Conservation (phyloP, 257 asterid species). For the Knoxia roxburghii region DNA sequence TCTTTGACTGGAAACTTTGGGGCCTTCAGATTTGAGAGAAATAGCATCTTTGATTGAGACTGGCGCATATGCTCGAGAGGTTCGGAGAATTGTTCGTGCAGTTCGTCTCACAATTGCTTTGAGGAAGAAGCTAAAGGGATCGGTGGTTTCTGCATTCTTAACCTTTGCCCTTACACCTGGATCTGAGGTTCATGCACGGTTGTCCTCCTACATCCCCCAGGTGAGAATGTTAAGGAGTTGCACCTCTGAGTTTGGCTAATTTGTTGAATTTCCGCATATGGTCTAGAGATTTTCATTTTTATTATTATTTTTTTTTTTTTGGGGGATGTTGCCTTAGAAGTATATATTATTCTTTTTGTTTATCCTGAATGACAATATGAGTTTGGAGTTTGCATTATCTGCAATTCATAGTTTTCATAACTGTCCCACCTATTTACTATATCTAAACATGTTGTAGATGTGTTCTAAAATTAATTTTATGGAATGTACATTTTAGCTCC, state of each 20-base stretch:
- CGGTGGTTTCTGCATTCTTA: constrained; percentile 57
- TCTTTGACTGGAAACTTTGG: constrained; percentile 6
- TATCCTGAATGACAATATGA: background rate
- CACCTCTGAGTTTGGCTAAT: background rate
- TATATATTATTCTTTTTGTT: too few species aligned
- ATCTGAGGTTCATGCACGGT: constrained; percentile 59
- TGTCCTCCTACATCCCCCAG: constrained; percentile 62
- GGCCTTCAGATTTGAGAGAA: constrained; percentile 60
- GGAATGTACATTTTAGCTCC: background rate
- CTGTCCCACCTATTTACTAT: background rate
- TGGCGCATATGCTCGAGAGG: constrained; percentile 75
- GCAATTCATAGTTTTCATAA: background rate
- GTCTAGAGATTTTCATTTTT: background rate
- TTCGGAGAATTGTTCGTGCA: constrained; percentile 64
- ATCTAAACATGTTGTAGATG: too few species aligned
- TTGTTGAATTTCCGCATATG: background rate
- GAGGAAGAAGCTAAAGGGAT: constrained; percentile 61
- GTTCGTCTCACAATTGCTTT: constrained; percentile 64
- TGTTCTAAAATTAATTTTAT: too few species aligned
- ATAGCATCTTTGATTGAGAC: constrained; percentile 67
- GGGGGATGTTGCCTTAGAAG: background rate
- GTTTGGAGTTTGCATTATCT: background rate
- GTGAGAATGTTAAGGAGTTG: constrained; percentile 21
- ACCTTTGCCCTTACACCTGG: constrained; percentile 54
- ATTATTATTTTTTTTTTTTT: background rate